Evolutionary conservation across 495 filamentous ascomycete species (phyloP), one percentile per base, ranked within the genome.

Genomic region (Annulohypoxylon maeteangense): DNA sequence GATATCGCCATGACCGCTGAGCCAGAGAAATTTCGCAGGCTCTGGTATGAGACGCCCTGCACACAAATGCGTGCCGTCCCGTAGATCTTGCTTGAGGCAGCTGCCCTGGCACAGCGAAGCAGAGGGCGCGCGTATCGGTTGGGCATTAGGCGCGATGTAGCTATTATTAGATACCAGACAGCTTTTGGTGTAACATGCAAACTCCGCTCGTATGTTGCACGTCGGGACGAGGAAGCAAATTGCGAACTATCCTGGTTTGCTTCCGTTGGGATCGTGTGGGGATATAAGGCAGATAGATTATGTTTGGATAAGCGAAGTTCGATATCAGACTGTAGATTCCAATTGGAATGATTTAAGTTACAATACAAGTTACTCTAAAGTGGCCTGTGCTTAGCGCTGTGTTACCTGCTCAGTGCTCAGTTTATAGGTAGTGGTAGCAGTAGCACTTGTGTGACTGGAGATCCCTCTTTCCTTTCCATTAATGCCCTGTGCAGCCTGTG

Each of bases 111-210:
- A 42, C 54, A 60, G 27, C 64, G 48, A 60, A 72, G 29, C 60
- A 68, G 31, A 53, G 63, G 38, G 53, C 64, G 59, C 20, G 50
- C 14, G 47, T 70, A 60, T 44, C 32, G 61, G 47, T 12, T 16
- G 53, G 45, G 25, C 69, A 72, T 72, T 62, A 72, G 69, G 58
- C 63, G 64, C 69, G 59, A 61, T 16, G 55, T 48, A 48, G 50
- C 60, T 59, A 55, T 61, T 71, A 56, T 67, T 62, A 66, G 68
- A 31, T 62, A 54, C 58, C 3, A 58, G 20, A 27, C 42, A 44
- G 34, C 14, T 54, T 32, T n/a, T 54, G 45, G 61, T 64, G 65
- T 68, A 62, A 68, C 65, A n/a, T 61, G 34, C 47, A 40, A 55
- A 34, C 8, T 57, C 7, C 31, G 32, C 18, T 57, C 53, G 20